These are phyloP conservation scores for Leccinum longicurvipes DNA, from an alignment of 768 basidiomycete species.

Conservation along the genomic window DNA sequence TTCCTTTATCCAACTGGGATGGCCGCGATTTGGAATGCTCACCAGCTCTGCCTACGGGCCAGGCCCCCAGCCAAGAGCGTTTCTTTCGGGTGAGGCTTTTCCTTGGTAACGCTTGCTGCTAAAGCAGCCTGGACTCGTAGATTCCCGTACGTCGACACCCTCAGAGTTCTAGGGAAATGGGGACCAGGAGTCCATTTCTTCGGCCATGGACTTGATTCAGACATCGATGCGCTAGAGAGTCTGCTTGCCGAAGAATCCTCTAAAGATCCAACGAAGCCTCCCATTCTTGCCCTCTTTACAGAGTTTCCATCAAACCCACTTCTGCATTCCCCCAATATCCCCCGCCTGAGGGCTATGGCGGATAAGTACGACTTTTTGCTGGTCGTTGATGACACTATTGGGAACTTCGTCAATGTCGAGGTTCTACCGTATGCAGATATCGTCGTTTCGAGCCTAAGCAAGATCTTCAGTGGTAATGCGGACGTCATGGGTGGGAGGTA, in stretches of 20 bases:
- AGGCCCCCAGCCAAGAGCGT: too few species aligned
- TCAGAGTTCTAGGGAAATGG: too few species aligned
- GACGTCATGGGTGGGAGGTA: conserved; percentile 99
- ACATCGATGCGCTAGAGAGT: conserved; percentile 70
- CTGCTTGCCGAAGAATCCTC: conserved; percentile 49
- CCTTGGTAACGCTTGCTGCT: not conserved
- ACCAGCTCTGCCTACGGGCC: conserved; percentile 57
- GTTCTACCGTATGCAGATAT: too few species aligned
- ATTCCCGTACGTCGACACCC: conserved; percentile 93
- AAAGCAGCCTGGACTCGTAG: conserved; percentile 36
- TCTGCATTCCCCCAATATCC: conserved; percentile 77
- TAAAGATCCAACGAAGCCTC: conserved; percentile 43
- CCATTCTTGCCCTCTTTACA: conserved; percentile 69
- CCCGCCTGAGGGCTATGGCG: conserved; percentile 70
- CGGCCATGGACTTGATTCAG: conserved; percentile 71
- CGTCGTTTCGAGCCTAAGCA: conserved; percentile 87
- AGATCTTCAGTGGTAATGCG: conserved; percentile 90
- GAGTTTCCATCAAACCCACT: too few species aligned
- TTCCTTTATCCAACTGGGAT: conserved; percentile 87
- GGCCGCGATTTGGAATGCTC: conserved; percentile 92
- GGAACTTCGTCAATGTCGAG: too few species aligned
- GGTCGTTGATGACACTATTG: conserved; percentile 92
- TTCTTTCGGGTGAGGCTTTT: conserved; percentile 76
- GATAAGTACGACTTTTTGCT: conserved; percentile 87
- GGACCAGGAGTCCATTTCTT: conserved; percentile 91